Conservation (phyloP, 2,329 filamentous ascomycete genomes). For the Raffaelea deltoideospora region DNA sequence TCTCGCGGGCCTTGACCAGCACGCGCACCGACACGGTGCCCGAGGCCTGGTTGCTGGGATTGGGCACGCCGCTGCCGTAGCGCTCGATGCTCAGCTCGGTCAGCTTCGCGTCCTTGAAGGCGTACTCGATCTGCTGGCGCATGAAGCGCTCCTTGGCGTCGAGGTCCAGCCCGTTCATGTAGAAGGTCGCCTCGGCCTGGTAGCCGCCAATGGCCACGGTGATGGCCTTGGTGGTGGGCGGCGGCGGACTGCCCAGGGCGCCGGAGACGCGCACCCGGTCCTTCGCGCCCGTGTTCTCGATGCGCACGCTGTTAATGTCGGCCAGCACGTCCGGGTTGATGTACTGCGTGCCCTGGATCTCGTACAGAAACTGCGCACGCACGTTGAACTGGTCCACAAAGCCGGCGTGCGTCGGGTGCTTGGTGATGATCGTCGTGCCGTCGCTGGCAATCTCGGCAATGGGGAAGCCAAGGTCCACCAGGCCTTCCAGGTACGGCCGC, state of each 20-base stretch:
- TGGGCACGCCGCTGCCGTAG: conserved; percentile 11
- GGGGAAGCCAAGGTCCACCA: conserved; percentile 19
- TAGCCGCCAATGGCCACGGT: conserved; percentile 11
- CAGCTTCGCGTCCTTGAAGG: conserved; percentile 13
- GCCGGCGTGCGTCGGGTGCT: conserved; percentile 11
- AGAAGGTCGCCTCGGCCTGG: conserved; percentile 13
- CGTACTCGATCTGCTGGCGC: conserved; percentile 13
- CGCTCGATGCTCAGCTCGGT: conserved; percentile 15
- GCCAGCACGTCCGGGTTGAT: conserved; percentile 33
- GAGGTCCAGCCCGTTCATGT: conserved; percentile 13
- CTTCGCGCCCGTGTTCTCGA: conserved; percentile 18
- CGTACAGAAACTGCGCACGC: conserved; percentile 7
- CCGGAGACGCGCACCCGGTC: conserved; percentile 25
- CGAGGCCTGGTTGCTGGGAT: conserved; percentile 17
- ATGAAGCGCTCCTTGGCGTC: conserved; percentile 13
- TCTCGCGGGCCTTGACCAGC: conserved; percentile 19
- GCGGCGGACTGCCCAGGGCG: conserved; percentile 25
- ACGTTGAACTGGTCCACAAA: background rate
- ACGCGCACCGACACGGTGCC: conserved; percentile 26
- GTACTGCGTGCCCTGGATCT: conserved; percentile 21
- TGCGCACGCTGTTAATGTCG: conserved; percentile 18
- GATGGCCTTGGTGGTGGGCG: conserved; percentile 29
- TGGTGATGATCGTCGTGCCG: conserved; percentile 19
- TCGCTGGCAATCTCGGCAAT: conserved; percentile 21
- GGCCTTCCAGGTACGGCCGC: conserved; percentile 16